These are phyloP conservation scores for Geotrichum carabidarum DNA, from an alignment of 1,139 yeast genomes.

Conservation along the genomic window DNA sequence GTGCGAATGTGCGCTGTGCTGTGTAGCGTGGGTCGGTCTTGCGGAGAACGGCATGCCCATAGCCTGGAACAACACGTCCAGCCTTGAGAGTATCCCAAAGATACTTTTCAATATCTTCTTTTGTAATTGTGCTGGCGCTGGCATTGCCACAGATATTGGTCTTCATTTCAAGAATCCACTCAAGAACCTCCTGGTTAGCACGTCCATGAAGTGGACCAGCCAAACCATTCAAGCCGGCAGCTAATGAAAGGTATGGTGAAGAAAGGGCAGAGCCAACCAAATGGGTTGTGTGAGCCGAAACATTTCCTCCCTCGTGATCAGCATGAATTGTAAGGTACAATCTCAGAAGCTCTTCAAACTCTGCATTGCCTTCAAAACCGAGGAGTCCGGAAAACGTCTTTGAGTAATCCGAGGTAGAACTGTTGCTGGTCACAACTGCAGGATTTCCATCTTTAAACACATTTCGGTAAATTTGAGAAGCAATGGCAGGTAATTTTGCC, in stretches of 20 bases:
- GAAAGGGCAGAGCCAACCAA: conserved; percentile 95
- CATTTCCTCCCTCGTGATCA: conserved; percentile 99
- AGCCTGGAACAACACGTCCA: conserved; percentile 97
- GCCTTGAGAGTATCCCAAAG: conserved; percentile 89
- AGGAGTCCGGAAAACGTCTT: conserved; percentile 83
- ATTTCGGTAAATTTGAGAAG: conserved; percentile 63
- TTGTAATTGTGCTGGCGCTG: conserved; percentile 67
- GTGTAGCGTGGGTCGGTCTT: conserved; percentile 97
- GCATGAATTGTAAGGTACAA: conserved; percentile 93
- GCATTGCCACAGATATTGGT: conserved; percentile 41
- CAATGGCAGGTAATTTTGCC: conserved; percentile 63
- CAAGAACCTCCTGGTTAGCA: conserved; percentile 97
- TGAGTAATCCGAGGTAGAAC: conserved; percentile 81
- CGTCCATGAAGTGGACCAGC: conserved; percentile 99
- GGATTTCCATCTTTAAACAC: conserved; percentile 76
- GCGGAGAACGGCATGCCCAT: conserved; percentile 96
- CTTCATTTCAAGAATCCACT: conserved; percentile 85
- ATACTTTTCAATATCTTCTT: conserved; percentile 81
- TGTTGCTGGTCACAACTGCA: conserved; percentile 36
- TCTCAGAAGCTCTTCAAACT: conserved; percentile 88
- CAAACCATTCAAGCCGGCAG: conserved; percentile 95
- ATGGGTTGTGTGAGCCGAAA: conserved; percentile 96
- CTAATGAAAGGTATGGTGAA: conserved; percentile 86
- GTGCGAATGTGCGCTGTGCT: conserved; percentile 96
- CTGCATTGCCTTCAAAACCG: conserved; percentile 75